Evolutionary conservation across 2,329 filamentous ascomycete species (phyloP), one percentile per base, ranked within the genome.

Genomic region (Pyrenophora seminiperda): DNA sequence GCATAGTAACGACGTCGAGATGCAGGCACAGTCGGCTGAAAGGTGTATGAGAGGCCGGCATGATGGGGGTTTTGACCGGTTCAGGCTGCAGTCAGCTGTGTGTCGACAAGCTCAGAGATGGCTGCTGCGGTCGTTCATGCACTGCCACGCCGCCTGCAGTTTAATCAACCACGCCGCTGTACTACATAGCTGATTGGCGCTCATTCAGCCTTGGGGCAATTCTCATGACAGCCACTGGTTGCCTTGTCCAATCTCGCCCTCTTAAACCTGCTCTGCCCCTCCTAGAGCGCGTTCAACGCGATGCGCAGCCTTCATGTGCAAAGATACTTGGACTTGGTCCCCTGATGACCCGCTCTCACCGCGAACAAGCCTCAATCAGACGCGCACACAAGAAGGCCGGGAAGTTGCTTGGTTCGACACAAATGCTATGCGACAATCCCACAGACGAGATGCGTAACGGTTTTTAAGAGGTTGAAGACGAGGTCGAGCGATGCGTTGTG

Each of bases 71-170:
- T 56, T 61, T 62, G 54, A 54, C 52, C 43, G 55, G 43, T 37
- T 44, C 45, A 63, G 55, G 58, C 60, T 61, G 54, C 60, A 62
- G 54, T 54, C 50, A 50, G 42, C 42, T 47, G 37, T 20, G 15
- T 34, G 11, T 33, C 10, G 17, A 32, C 20, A 38, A 22, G 42
- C 31, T 13, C 19, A 34, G 22, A 42, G 39, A 31, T 34, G 44
- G 22, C 36, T 41, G 45, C 36, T 46, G 48, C 49, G 47, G 51
- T 41, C 40, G 42, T 54, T 47, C 30, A 10, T 44, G 53, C 47
- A 56, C 53, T 56, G 53, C 53, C 53, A 56, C 50, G 31, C 34
- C 34, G 29, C 38, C 38, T 56, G 50, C 50, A 53, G 20, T 20
- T 14, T 30, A 43, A 49, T 43, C 29, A 29, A 45, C 11, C 47